Conservation (phyloP, 345 rosid species). For the Carallia brachiata region DNA sequence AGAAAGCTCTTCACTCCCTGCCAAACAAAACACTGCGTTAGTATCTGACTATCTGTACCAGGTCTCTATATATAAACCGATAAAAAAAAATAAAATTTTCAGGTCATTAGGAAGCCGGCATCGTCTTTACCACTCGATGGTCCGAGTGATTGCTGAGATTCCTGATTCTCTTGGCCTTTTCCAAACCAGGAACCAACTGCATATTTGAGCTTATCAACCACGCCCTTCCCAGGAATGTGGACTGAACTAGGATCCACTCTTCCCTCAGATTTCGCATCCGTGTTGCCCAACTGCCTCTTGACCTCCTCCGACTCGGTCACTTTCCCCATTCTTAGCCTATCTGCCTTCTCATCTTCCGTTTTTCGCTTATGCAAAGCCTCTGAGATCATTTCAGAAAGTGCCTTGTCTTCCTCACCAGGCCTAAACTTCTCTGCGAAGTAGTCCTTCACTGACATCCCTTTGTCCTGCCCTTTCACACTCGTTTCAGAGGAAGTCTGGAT, state of each 20-base stretch:
- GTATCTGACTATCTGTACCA: too few relatives aligned
- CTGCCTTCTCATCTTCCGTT: not conserved
- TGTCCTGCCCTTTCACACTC: constrained; percentile 30
- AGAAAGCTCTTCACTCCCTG: not conserved
- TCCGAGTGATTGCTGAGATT: not conserved
- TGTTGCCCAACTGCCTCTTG: constrained; percentile 36
- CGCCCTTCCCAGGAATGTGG: not conserved
- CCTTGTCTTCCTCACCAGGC: constrained; percentile 79
- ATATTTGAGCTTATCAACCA: constrained; percentile 17
- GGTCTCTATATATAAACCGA: too few relatives aligned
- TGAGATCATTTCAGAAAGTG: constrained; percentile 53
- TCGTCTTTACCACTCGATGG: not conserved
- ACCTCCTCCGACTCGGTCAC: constrained; percentile 64
- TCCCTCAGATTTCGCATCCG: constrained; percentile 21
- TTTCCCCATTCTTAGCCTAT: constrained; percentile 26
- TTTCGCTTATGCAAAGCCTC: constrained; percentile 43
- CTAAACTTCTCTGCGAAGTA: constrained; percentile 56
- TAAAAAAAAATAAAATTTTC: too few relatives aligned
- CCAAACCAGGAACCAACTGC: constrained; percentile 60
- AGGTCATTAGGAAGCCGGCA: constrained; percentile 11
- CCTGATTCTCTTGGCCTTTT: constrained; percentile 23
- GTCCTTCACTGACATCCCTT: constrained; percentile 48
- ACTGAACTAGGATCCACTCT: constrained; percentile 5
- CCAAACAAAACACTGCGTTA: not conserved
- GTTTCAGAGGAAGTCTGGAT: constrained; percentile 7